A percentile compares a stretch with the other conserved stretches of the same genome.
These are phyloP conservation scores for Paramecium caudatum DNA, from an alignment of 73 alveolate genomes.

Conservation along the genomic window DNA sequence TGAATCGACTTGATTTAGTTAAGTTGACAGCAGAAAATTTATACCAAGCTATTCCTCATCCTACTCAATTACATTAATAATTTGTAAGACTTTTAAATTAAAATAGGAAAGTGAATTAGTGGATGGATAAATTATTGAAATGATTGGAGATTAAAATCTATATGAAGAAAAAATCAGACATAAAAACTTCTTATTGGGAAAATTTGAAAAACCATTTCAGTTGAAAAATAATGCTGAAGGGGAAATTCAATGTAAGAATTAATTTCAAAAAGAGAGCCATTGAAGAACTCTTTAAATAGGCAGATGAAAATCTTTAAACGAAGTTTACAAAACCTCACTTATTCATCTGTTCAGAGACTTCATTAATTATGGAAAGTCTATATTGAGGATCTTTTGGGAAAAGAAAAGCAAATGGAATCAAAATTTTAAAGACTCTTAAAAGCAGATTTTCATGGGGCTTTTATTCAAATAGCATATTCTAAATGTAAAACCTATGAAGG, in stretches of 20 bases:
- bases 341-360: background rate
- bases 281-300: background rate
- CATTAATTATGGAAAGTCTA: conserved; percentile 7
- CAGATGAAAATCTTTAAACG: background rate
- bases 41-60: background rate
- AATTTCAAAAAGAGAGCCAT: background rate
- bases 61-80: background rate
- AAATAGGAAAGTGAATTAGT: background rate
- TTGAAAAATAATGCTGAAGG: conserved; percentile 4
- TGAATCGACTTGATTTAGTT: background rate
- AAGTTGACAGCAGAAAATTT: conserved; percentile 33
- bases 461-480: background rate
- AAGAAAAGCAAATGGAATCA: background rate
- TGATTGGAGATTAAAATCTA: background rate
- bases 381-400: conserved; percentile 18
- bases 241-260: background rate
- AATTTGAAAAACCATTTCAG: conserved; percentile 22
- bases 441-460: conserved; percentile 42
- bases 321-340: background rate
- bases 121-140: background rate
- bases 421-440: background rate
- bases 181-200: conserved; percentile 11
- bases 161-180: background rate
- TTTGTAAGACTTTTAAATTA: background rate
- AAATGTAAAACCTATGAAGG: conserved; percentile 21